Base-by-base conservation (phyloP, 495 filamentous ascomycete species). In the Cudoniella acicularis region DNA sequence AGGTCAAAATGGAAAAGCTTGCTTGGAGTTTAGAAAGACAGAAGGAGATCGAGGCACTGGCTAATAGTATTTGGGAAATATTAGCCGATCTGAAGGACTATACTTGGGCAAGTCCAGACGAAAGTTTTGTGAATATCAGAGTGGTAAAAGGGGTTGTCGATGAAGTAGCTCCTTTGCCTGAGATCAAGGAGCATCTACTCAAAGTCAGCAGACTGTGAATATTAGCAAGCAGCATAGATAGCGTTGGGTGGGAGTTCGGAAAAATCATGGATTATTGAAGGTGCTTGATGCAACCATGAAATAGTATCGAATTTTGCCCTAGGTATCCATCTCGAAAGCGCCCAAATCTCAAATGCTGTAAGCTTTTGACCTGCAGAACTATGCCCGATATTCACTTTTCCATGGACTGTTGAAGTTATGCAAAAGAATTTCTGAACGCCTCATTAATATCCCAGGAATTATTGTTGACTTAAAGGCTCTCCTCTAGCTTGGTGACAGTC, bases 1-100 rank as follows among this genome's bases (percentile, higher is more conserved):
- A 65, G 48, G 16, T 41, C 25, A 72, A 82, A 64, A 73, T 74
- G 40, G 73, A 77, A 77, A 54, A 60, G 36, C 56, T 26, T 21
- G 49, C 30, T 46, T 87, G 82, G 80, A 88, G 85, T 61, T 65
- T 79, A 26, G 76, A 79, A 41, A 76, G 87, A 41, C 11, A 75
- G 80, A 30, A 70, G 73, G 30, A 83, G 9, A 41, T 65, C 40
- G 57, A 54, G 41, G 27, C n/a, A 18, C 48, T 64, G 47, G 66
- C 60, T 16, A 45, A 55, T 13, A 57, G 58, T 3, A 48, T 69
- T 18, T 60, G 57, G 56, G 40, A 59, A 24, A 57, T 67, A 20
- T 41, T 69, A 18, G 64, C 55, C 4, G 27, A 54, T 17, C 67
- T 61, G 67, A 62, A 61, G 48, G 64, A 65, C 52, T 69, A 49